A percentile compares a stretch with the other conserved stretches of the same genome.
Evolutionary conservation across 73 alveolate species (phyloP).

Genomic region (Paramecium tetraurelia): DNA sequence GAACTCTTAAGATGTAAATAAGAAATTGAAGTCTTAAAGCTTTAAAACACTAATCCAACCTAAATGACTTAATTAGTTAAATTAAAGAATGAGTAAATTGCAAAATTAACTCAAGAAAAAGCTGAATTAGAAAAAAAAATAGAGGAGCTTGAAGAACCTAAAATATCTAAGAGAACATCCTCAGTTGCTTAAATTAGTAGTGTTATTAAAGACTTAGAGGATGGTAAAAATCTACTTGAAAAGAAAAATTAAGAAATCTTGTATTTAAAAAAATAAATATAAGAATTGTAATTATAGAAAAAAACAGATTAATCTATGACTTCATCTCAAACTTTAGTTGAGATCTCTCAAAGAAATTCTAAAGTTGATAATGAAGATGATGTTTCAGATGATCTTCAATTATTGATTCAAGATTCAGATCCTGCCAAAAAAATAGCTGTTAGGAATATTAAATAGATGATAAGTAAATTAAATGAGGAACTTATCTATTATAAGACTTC

Average conservation of each 20-base stretch:
- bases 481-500: neutral
- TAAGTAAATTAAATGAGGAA: neutral
- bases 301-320: neutral
- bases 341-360: neutral
- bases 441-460: constrained; percentile 3
- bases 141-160: neutral
- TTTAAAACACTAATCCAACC: neutral
- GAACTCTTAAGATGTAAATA: neutral
- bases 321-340: neutral
- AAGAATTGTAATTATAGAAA: neutral
- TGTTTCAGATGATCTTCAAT: neutral
- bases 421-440: constrained; percentile 14
- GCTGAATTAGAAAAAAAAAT: neutral
- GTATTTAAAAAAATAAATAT: neutral
- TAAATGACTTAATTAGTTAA: constrained; percentile 6
- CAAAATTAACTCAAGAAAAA: neutral
- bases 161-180: neutral
- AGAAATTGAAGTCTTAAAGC: constrained; percentile 6
- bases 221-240: constrained; percentile 1
- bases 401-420: neutral
- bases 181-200: neutral
- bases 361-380: neutral
- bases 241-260: constrained; percentile 42
- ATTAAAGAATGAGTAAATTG: constrained; percentile 3
- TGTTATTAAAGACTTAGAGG: constrained; percentile 39